A percentile compares a stretch with the other conserved stretches of the same genome.
phyloP scores from a whole-genome alignment of 306 rosid genomes.

The Sicyos edulis region DNA sequence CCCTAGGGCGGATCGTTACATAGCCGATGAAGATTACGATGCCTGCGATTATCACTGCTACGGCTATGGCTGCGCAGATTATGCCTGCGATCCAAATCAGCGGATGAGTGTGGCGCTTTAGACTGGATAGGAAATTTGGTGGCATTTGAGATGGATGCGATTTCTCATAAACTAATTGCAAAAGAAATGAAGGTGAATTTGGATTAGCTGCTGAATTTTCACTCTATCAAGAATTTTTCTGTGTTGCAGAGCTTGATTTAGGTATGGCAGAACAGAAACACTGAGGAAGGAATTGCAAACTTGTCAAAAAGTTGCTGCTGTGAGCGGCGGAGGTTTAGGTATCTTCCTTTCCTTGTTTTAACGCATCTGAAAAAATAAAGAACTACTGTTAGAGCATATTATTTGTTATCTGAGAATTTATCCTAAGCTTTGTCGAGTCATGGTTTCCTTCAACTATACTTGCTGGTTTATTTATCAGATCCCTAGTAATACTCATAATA shows the following conservation, averaged over 20 bases:
- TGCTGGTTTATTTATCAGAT: neutral
- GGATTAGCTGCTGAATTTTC: neutral
- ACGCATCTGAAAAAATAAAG: constrained; percentile 3
- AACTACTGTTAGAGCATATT: constrained; percentile 16
- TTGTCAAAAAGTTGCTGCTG: constrained; percentile 22
- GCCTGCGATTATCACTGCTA: constrained; percentile 48
- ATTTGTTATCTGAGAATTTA: constrained; percentile 9
- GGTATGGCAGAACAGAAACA: constrained; percentile 5
- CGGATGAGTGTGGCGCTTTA: constrained; percentile 34
- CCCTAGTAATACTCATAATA: neutral
- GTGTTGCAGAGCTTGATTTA: constrained; percentile 10
- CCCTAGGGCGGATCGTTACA: constrained; percentile 60
- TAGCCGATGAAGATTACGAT: constrained; percentile 49
- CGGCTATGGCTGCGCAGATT: constrained; percentile 53
- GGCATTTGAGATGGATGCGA: constrained; percentile 14
- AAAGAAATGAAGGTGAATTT: neutral
- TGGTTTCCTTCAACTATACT: constrained; percentile 1
- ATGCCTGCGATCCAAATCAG: constrained; percentile 57
- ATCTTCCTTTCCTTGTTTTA: constrained; percentile 38
- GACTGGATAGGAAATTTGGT: constrained; percentile 17
- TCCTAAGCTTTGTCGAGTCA: constrained; percentile 15
- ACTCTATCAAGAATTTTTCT: neutral
- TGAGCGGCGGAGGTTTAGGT: constrained; percentile 73
- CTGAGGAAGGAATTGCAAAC: constrained; percentile 14
- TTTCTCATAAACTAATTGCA: neutral